These are phyloP conservation scores for Apiospora marii DNA, from an alignment of 2,329 filamentous ascomycete species.

Conservation along the genomic window DNA sequence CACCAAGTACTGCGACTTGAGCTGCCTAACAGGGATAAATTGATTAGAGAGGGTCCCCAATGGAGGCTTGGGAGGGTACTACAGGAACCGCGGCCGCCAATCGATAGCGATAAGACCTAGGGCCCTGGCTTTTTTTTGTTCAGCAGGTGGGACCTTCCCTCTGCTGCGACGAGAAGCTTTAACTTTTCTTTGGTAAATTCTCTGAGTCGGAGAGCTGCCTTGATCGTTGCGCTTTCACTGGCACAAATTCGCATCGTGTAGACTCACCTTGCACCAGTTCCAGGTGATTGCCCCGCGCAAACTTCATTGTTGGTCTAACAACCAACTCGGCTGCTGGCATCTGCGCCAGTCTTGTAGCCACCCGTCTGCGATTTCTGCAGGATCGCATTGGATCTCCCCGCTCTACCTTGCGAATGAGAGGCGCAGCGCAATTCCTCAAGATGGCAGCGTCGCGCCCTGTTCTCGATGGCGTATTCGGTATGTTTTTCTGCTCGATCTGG, in stretches of 20 bases:
- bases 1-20: background rate
- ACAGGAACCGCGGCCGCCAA: background rate
- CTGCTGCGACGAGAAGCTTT: conserved; percentile 11
- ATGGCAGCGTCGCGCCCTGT: conserved; percentile 61
- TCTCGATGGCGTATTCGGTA: conserved; percentile 67
- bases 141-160: background rate
- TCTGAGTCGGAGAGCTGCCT: background rate
- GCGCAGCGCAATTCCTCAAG: conserved; percentile 44
- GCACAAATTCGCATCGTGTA: background rate
- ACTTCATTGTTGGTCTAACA: background rate
- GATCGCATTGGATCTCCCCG: background rate
- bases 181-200: background rate
- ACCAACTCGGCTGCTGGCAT: background rate
- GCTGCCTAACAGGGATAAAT: background rate
- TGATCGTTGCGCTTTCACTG: background rate
- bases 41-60: background rate
- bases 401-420: conserved; percentile 41
- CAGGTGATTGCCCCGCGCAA: background rate
- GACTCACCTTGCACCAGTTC: background rate
- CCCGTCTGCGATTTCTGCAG: background rate
- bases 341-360: background rate
- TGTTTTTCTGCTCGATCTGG: conserved; percentile 30
- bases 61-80: too few relatives aligned
- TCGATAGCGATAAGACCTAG: conserved; percentile 17
- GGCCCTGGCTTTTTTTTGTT: conserved; percentile 2